These are phyloP conservation scores for Furcasterigmium sp. DNA, from an alignment of 2,329 filamentous ascomycete genomes.

Conservation along the genomic window DNA sequence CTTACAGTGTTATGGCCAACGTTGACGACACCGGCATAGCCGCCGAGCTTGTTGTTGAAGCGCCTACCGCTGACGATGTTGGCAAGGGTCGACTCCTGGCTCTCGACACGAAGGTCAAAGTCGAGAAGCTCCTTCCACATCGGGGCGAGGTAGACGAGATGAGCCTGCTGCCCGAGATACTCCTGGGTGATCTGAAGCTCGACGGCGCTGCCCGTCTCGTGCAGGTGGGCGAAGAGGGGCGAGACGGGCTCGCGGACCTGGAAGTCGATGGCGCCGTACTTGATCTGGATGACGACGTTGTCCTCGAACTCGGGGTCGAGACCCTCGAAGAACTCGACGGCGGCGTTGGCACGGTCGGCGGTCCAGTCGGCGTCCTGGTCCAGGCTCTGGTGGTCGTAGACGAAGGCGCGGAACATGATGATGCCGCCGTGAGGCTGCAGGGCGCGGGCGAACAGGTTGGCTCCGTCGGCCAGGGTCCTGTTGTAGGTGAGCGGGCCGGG, in stretches of 20 bases:
- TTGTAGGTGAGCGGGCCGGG: constrained; percentile 66
- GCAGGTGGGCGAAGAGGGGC: constrained; percentile 54
- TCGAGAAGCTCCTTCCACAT: constrained; percentile 65
- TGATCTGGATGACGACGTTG: constrained; percentile 69
- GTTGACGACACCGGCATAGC: constrained; percentile 63
- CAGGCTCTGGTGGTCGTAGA: constrained; percentile 55
- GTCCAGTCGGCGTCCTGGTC: constrained; percentile 46
- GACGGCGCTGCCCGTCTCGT: constrained; percentile 43
- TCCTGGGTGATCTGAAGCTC: constrained; percentile 66
- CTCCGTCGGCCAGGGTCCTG: constrained; percentile 61
- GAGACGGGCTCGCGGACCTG: constrained; percentile 64
- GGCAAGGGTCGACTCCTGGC: constrained; percentile 47
- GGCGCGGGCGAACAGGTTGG: constrained; percentile 61
- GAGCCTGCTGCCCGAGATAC: constrained; percentile 65
- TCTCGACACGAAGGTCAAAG: constrained; percentile 60
- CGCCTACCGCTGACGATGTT: constrained; percentile 57
- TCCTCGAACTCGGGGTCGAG: constrained; percentile 63
- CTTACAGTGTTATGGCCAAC: constrained; percentile 58
- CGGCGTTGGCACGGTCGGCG: constrained; percentile 64
- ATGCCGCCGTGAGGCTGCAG: constrained; percentile 50
- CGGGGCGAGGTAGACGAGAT: constrained; percentile 63
- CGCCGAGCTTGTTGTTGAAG: constrained; percentile 52
- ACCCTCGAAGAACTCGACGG: constrained; percentile 59
- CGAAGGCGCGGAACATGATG: constrained; percentile 68
- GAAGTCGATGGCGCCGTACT: constrained; percentile 71